Conservation (phyloP, 352 stramenopile species). For the Elongisporangium anandrum region DNA sequence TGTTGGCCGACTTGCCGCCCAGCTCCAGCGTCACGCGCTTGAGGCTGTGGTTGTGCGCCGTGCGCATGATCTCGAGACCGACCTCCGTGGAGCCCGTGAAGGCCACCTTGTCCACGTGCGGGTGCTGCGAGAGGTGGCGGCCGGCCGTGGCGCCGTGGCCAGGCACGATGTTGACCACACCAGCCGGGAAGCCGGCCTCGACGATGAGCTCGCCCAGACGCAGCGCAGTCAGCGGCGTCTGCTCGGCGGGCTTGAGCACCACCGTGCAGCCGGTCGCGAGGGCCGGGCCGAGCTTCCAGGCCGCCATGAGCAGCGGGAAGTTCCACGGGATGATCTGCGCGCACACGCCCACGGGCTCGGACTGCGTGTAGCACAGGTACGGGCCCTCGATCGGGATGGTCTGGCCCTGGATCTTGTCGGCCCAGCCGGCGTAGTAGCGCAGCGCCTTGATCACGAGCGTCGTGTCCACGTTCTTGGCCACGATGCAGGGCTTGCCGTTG, state of each 20-base stretch:
- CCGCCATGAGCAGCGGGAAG: conserved; percentile 95
- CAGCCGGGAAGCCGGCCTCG: conserved; percentile 64
- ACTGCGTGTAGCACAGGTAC: conserved; percentile 56
- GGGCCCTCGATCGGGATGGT: conserved; percentile 49
- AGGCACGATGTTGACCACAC: conserved; percentile 82
- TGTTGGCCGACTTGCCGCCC: conserved; percentile 74
- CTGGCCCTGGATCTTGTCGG: conserved; percentile 73
- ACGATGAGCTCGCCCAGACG: conserved; percentile 79
- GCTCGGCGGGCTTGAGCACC: conserved; percentile 92
- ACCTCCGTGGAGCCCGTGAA: conserved; percentile 73
- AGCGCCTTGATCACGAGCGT: conserved; percentile 78
- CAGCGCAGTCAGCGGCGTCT: conserved; percentile 92
- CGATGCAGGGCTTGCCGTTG: conserved; percentile 89
- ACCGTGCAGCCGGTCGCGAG: conserved; percentile 89
- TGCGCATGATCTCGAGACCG: conserved; percentile 59
- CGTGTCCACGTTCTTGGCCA: conserved; percentile 79
- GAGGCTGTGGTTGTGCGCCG: conserved; percentile 52
- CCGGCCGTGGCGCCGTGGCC: conserved; percentile 34
- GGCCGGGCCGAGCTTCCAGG: conserved; percentile 88
- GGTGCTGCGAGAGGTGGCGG: conserved; percentile 39
- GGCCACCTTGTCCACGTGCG: conserved; percentile 74
- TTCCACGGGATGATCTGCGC: conserved; percentile 96
- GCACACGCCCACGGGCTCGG: conserved; percentile 81
- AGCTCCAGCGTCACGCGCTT: conserved; percentile 74
- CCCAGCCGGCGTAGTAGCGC: conserved; percentile 92